phyloP scores from a whole-genome alignment of 306 rosid species.

The Medicago truncatula region MtrunA17r5.0-ANR NC_053043.1:768501-769000 shows the following conservation, averaged over 20 bases:
- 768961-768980: constrained; percentile 70
- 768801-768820: neutral
- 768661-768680: constrained; percentile 15
- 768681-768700: constrained; percentile 26
- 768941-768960: constrained; percentile 92
- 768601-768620: constrained; percentile 12
- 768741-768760: constrained; percentile 1
- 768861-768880: constrained; percentile 57
- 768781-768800: no score
- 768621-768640: constrained; percentile 5
- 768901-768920: constrained; percentile 80
- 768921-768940: constrained; percentile 87
- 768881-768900: constrained; percentile 87
- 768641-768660: constrained; percentile 28
- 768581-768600: constrained; percentile 32
- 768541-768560: constrained; percentile 19
- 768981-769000: constrained; percentile 53
- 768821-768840: constrained; percentile 1
- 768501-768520: constrained; percentile 20
- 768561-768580: constrained; percentile 28
- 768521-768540: constrained; percentile 18
- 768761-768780: constrained; percentile 19
- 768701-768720: constrained; percentile 6
- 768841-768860: constrained; percentile 28
- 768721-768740: neutral